Conservation (phyloP, 208 protist genomes). For the Trypanosoma mega region DNA sequence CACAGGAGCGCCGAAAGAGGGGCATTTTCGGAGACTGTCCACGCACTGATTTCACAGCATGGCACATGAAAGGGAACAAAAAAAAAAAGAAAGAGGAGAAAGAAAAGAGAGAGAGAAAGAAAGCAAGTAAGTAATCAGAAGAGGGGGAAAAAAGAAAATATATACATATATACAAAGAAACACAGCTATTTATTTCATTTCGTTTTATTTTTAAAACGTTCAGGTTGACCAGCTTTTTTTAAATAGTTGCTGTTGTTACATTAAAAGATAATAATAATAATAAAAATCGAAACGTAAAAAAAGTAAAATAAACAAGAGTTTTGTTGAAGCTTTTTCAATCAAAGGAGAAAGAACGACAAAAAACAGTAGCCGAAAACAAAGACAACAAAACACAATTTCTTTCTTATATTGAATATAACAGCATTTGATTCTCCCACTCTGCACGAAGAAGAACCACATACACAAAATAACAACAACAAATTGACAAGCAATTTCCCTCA, state of each 20-base stretch:
- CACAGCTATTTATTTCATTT: conserved; percentile 1
- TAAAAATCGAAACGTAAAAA: too few species aligned
- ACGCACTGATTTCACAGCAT: too few species aligned
- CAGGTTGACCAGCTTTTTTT: too few species aligned
- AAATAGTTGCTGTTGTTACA: too few species aligned
- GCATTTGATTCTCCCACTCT: too few species aligned
- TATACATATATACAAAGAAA: neutral
- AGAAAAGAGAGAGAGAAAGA: neutral
- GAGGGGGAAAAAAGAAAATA: conserved; percentile 12
- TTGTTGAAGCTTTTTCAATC: too few species aligned
- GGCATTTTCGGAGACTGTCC: too few species aligned
- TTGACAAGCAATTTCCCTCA: too few species aligned
- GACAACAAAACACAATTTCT: conserved; percentile 1
- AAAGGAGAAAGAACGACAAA: neutral
- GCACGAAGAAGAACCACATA: neutral
- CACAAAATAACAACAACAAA: conserved; percentile 8
- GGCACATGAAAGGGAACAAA: too few species aligned
- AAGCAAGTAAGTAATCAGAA: conserved; percentile 11
- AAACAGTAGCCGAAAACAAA: conserved; percentile 19
- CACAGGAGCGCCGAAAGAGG: conserved; percentile 32
- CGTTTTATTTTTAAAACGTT: neutral
- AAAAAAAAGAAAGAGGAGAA: conserved; percentile 6
- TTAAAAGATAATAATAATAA: too few species aligned
- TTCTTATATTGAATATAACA: neutral
- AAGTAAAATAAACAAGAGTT: too few species aligned